Conservation (phyloP, 345 rosid species). For the Mercurialis annua region DNA sequence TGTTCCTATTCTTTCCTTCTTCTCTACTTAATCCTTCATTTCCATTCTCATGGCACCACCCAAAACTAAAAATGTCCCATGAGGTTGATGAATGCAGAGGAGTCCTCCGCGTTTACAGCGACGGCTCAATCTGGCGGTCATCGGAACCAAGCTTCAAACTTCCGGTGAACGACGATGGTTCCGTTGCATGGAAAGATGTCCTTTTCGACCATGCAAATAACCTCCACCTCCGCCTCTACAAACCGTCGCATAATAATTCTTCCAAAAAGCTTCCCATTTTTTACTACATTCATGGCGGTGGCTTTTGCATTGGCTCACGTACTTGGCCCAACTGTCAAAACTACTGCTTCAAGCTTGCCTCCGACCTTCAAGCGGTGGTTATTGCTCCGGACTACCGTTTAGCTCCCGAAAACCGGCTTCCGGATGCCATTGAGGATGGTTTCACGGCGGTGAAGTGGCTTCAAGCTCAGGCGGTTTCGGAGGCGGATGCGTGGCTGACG, state of each 20-base stretch:
- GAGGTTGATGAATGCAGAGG: slow-evolving; percentile 63
- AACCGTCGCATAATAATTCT: slow-evolving; percentile 29
- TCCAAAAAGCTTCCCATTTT: slow-evolving; percentile 19
- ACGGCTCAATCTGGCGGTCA: slow-evolving; percentile 58
- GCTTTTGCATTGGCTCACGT: slow-evolving; percentile 60
- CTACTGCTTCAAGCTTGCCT: slow-evolving; percentile 45
- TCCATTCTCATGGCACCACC: neutral
- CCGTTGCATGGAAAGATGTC: slow-evolving; percentile 53
- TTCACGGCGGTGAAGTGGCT: slow-evolving; percentile 51
- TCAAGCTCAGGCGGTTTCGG: slow-evolving; percentile 36
- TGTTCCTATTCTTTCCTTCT: neutral
- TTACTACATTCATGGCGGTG: slow-evolving; percentile 64
- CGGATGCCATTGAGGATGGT: slow-evolving; percentile 53
- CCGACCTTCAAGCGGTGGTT: slow-evolving; percentile 44
- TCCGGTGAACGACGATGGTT: slow-evolving; percentile 49
- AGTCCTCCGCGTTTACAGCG: slow-evolving; percentile 53
- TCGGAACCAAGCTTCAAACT: slow-evolving; percentile 47
- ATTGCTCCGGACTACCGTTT: slow-evolving; percentile 51
- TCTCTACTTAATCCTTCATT: neutral
- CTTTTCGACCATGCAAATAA: slow-evolving; percentile 33
- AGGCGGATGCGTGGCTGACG: slow-evolving; percentile 40
- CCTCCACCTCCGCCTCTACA: slow-evolving; percentile 51
- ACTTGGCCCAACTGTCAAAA: slow-evolving; percentile 58
- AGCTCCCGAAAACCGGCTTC: slow-evolving; percentile 60
- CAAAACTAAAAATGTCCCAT: slow-evolving; percentile 16